Evolutionary conservation across 2,329 filamentous ascomycete species (phyloP), one percentile per base, ranked within the genome.

Genomic region (Neofusicoccum ribis): DNA sequence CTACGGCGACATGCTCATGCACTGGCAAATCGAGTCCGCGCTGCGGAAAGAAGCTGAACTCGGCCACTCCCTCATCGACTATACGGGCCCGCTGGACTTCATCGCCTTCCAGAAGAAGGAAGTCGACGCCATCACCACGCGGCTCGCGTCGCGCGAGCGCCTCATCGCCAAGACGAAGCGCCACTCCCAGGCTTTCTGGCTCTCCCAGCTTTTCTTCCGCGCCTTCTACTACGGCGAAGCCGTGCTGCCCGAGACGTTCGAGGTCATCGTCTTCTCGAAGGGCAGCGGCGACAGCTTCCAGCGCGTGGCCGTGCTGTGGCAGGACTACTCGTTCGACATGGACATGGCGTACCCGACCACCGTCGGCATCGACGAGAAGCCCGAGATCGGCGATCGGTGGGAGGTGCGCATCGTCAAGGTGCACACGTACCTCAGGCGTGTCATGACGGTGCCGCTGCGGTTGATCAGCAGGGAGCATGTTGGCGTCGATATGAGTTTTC

Each of bases 1-100:
- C 43, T 89, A 85, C 72, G 80, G 79, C 52, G 87, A 89, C 73
- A 81, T 89, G 72, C 79, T 89, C 51, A 77, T 81, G 11, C 86
- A 89, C 71, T 89, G 87, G 81, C 87, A 89, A 69, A 87, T 88
- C 52, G 86, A 89, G 77, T 84, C 86, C 6, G 86, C 85, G 1
- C 69, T 89, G 46, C 83, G 84, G 11, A 80, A 84, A 67, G 86
- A 89, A 74, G 79, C 82, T 11, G 70, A 75, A 36, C 78, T 79
- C 4, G 81, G 81, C 14, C 72, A 74, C 20, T 77, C 71, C n/a
- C 76, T 85, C 27, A 69, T 80, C 54, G 44, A 3, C 44, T 0
- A 1, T 15, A 4, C n/a, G 6, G 27, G 34, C 34, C 5, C 8
- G 41, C 15, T 2, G 4, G 41, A 5, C 8, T 34, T 4, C 64